These are phyloP conservation scores for Moelleriella libera DNA, from an alignment of 2,329 filamentous ascomycete genomes.

Conservation along the genomic window DNA sequence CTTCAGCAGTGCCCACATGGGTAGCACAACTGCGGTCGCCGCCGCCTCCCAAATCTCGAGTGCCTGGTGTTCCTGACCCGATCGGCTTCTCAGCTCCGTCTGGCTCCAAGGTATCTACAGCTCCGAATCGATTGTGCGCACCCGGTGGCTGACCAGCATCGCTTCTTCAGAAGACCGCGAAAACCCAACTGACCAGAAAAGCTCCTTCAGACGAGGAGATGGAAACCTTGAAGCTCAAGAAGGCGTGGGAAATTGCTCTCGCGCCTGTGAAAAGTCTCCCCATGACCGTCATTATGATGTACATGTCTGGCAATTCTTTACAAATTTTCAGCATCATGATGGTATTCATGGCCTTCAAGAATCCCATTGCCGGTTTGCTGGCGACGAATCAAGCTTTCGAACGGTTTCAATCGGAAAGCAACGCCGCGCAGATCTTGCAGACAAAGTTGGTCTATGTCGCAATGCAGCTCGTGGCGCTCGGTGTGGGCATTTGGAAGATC, in stretches of 20 bases:
- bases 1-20: constrained; percentile 53
- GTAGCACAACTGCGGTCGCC: constrained; percentile 64
- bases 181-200: constrained; percentile 37
- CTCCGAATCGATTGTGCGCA: not conserved
- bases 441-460: constrained; percentile 81
- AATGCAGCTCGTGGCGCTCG: constrained; percentile 75
- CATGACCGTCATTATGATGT: constrained; percentile 99
- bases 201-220: constrained; percentile 70
- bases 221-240: constrained; percentile 93
- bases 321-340: constrained; percentile 99
- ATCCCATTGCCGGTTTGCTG: constrained; percentile 72
- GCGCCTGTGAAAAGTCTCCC: constrained; percentile 87
- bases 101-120: constrained; percentile 39
- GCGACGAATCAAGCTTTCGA: constrained; percentile 79
- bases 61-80: constrained; percentile 62
- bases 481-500: constrained; percentile 86
- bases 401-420: constrained; percentile 75
- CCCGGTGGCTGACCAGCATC: not conserved
- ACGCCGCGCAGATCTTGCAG: constrained; percentile 55
- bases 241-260: constrained; percentile 94
- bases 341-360: constrained; percentile 99
- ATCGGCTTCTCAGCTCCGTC: constrained; percentile 57
- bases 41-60: constrained; percentile 51
- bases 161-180: constrained; percentile 30
- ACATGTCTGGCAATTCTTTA: constrained; percentile 97